Base-by-base conservation (phyloP, 2,329 filamentous ascomycete species). In the Aspergillus ochraceus region DNA sequence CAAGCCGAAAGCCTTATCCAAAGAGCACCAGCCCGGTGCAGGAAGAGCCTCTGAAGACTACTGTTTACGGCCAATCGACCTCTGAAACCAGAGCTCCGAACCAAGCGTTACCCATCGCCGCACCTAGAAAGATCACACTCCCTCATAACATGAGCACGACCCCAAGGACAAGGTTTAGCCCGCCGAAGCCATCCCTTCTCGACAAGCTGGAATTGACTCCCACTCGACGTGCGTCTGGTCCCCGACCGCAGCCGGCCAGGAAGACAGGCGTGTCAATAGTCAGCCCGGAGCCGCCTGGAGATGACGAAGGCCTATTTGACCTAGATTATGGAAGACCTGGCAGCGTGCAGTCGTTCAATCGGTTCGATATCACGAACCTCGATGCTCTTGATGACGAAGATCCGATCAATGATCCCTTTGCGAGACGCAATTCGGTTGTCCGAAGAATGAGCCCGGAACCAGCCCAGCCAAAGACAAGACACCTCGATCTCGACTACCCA, bases 401-500 rank as follows among this genome's bases (percentile, higher is more conserved):
- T 32, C 66, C 67, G 6, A 66, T 69, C 56, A 70, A 70, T 55
- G 72, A 71, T 47, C 70, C 71, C 5, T 75, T 75, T 46, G 68
- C 69, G 26, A 68, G 67, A 22, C 70, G 67, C 29, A 67, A 66
- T 17, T 64, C 65, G 26, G 26, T 29, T 24, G 68, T 70, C 46
- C 71, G 61, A 64, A 69, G 70, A 3, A 62, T 66, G 29, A 68
- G 66, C 6, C 61, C 68, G 68, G 62, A 66, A 66, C 46, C 63
- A 47, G 32, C 66, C n/a, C 67, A 62, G 32, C 65, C 62, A 1
- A 74, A 66, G 54, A 75, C 73, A 59, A 68, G 70, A 39, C 58
- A 63, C n/a, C 60, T 77, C 12, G 73, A 76, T 64, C 70, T 77
- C 24, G 83, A 85, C 66, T 85, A 85, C 61, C 77, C 81, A 2